Evolutionary conservation across 345 rosid species (phyloP).

Genomic region (Eucalyptus decipiens): DNA sequence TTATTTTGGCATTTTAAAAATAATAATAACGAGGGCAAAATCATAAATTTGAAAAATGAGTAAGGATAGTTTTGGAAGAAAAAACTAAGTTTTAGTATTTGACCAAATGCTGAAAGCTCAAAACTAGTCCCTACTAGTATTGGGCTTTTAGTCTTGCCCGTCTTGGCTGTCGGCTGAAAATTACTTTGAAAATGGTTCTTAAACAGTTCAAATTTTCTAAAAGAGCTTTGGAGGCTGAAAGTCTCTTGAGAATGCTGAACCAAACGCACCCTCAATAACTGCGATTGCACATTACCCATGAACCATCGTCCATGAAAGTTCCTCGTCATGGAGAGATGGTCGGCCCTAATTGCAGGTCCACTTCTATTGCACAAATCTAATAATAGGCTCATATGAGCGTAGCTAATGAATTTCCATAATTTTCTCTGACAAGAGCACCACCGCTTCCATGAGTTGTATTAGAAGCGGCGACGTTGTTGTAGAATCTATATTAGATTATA

Average conservation of each 20-base stretch:
- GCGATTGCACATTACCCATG: not conserved
- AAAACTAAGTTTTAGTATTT: too few relatives aligned
- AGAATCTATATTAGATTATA: not conserved
- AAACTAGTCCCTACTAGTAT: rapidly evolving
- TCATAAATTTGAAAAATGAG: too few relatives aligned
- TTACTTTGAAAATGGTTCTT: rapidly evolving
- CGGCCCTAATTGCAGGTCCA: not conserved
- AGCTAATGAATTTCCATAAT: not conserved
- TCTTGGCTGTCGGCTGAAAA: rapidly evolving
- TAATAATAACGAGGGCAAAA: too few relatives aligned
- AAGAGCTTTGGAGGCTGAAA: too few relatives aligned
- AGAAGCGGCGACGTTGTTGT: not conserved
- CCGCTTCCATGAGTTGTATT: not conserved
- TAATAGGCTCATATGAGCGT: not conserved
- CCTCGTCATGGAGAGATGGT: not conserved
- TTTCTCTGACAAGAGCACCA: not conserved
- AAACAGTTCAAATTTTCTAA: too few relatives aligned
- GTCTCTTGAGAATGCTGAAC: rapidly evolving
- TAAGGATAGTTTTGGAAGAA: too few relatives aligned
- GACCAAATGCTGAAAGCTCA: too few relatives aligned
- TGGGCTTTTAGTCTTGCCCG: rapidly evolving
- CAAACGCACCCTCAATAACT: rapidly evolving
- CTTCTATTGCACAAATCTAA: not conserved
- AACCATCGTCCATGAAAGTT: not conserved
- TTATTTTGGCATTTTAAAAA: too few relatives aligned